These are phyloP conservation scores for Trapa incisa DNA, from an alignment of 345 rosid species.

Conservation along the genomic window DNA sequence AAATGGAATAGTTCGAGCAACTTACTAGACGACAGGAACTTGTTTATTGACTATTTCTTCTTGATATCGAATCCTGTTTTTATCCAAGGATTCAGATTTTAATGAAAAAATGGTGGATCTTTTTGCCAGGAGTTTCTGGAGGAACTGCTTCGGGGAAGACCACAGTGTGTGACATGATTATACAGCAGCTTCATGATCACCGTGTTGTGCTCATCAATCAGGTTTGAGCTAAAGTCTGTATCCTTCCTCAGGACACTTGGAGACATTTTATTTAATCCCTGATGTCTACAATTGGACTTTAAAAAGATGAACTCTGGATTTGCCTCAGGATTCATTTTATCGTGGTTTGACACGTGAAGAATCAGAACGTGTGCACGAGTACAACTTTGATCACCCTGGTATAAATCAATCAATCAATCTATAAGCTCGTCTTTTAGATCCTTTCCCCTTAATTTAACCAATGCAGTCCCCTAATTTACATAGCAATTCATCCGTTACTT, in stretches of 20 bases:
- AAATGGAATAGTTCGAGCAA: no score
- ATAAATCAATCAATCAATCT: constrained; percentile 1
- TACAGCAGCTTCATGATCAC: constrained; percentile 97
- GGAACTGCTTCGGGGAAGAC: constrained; percentile 99
- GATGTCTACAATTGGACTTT: background rate
- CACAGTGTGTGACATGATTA: constrained; percentile 97
- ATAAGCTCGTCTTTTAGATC: background rate
- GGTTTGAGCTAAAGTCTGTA: constrained; percentile 22
- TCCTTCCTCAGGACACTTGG: background rate
- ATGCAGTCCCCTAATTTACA: background rate
- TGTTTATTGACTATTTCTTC: no score
- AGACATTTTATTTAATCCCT: background rate
- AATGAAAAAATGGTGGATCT: background rate
- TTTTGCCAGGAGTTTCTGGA: constrained; percentile 74
- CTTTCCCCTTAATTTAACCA: background rate
- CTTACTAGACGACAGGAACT: no score
- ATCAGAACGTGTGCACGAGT: constrained; percentile 67
- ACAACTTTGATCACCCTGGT: constrained; percentile 99
- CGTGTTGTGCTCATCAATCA: constrained; percentile 91
- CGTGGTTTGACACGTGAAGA: constrained; percentile 86
- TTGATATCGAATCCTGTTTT: no score
- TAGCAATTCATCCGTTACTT: background rate
- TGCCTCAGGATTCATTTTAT: constrained; percentile 67
- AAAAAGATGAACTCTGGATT: background rate
- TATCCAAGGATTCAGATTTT: constrained; percentile 1